These are phyloP conservation scores for Ceratocystiopsis sp. DNA, from an alignment of 2,329 filamentous ascomycete genomes.

Conservation along the genomic window DNA sequence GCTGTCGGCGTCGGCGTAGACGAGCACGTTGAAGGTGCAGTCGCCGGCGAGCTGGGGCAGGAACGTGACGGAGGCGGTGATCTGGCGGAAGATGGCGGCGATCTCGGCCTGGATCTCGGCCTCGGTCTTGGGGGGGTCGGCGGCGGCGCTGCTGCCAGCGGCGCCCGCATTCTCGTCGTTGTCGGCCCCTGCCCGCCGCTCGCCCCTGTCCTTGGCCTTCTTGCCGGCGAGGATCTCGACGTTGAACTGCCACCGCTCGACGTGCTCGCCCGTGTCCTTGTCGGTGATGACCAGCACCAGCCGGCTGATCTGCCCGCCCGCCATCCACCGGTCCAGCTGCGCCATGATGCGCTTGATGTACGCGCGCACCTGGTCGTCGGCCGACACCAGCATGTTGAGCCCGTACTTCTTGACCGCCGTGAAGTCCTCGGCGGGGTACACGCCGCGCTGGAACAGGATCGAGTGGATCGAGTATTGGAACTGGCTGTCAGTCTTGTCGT, in stretches of 20 bases:
- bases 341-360: conserved; percentile 99
- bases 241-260: conserved; percentile 97
- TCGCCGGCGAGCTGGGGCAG: conserved; percentile 83
- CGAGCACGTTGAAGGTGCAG: conserved; percentile 96
- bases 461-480: conserved; percentile 99
- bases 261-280: conserved; percentile 91
- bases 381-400: conserved; percentile 91
- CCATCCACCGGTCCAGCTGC: conserved; percentile 96
- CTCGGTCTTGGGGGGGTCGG: conserved; percentile 55
- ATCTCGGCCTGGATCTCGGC: conserved; percentile 91
- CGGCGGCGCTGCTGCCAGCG: conserved; percentile 14
- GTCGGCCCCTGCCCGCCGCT: conserved; percentile 18
- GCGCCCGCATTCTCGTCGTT: conserved; percentile 10
- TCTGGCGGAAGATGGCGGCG: conserved; percentile 91
- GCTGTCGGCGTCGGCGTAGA: conserved; percentile 91
- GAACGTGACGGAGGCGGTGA: conserved; percentile 94
- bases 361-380: conserved; percentile 94
- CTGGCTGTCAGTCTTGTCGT: too few species aligned
- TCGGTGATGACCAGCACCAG: conserved; percentile 91
- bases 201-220: conserved; percentile 15
- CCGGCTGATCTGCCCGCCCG: conserved; percentile 90
- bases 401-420: conserved; percentile 98
- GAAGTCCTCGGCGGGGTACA: conserved; percentile 92
- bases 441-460: conserved; percentile 78
- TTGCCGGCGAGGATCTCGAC: conserved; percentile 24